Evolutionary conservation across 148 eudicot genomes (phyloP).

Genomic region (Amaranthus palmeri): DNA sequence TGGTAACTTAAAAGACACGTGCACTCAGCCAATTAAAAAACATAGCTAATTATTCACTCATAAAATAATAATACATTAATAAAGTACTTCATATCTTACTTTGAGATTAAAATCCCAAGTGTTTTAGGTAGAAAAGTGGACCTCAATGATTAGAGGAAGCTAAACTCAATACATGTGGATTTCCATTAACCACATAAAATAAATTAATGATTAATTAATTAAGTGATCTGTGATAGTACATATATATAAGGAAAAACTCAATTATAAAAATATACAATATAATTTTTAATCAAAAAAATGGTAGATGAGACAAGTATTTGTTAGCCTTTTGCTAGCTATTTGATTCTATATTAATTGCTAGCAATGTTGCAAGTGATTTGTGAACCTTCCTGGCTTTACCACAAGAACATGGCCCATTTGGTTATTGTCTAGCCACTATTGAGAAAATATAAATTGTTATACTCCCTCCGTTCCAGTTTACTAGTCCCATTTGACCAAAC

Average conservation of each 20-base stretch:
- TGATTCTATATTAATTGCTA: not conserved
- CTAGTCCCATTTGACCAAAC: too few relatives aligned
- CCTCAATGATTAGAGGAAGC: slow-evolving; percentile 22
- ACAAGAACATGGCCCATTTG: not conserved
- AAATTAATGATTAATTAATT: not conserved
- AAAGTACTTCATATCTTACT: not conserved
- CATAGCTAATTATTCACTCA: not conserved
- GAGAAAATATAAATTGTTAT: too few relatives aligned
- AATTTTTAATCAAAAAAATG: not conserved
- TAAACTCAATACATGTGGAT: slow-evolving; percentile 18
- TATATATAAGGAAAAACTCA: not conserved
- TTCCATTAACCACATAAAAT: not conserved
- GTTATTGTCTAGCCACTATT: not conserved
- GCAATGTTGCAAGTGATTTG: not conserved
- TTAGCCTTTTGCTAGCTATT: slow-evolving; percentile 11
- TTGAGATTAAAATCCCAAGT: slow-evolving; percentile 4
- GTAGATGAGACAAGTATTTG: slow-evolving; percentile 7
- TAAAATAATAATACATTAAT: not conserved
- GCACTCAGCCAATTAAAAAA: slow-evolving; percentile 10
- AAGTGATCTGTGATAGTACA: not conserved
- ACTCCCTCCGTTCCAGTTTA: too few relatives aligned
- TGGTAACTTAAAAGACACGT: slow-evolving; percentile 22
- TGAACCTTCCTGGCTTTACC: slow-evolving; percentile 8
- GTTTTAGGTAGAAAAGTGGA: slow-evolving; percentile 12
- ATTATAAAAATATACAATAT: not conserved